Evolutionary conservation across 768 basidiomycete species (phyloP).

Genomic region (Tubosaeta sp.): DNA sequence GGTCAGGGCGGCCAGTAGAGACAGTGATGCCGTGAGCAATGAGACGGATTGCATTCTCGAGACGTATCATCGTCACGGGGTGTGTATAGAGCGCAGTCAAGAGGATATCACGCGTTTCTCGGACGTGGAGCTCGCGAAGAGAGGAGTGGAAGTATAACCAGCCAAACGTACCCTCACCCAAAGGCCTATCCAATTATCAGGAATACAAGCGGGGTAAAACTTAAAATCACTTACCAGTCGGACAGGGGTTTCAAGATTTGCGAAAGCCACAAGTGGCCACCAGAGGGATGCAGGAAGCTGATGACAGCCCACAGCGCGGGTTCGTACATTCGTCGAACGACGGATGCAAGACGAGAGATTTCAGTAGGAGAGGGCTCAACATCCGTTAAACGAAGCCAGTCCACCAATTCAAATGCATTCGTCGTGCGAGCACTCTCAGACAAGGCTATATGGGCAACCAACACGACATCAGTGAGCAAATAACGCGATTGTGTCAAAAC

Average conservation of each 20-base stretch:
- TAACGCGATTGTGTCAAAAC: background rate
- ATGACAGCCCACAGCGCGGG: slow-evolving; percentile 41
- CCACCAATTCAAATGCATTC: slow-evolving; percentile 56
- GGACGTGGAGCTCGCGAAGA: slow-evolving; percentile 19
- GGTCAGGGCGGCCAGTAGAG: slow-evolving; percentile 16
- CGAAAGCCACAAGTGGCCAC: slow-evolving; percentile 40
- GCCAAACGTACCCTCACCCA: slow-evolving; percentile 34
- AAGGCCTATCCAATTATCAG: slow-evolving; percentile 9
- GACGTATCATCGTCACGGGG: slow-evolving; percentile 21
- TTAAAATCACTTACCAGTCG: slow-evolving; percentile 24
- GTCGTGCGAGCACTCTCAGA: slow-evolving; percentile 31
- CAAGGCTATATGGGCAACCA: slow-evolving; percentile 33
- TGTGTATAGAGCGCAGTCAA: slow-evolving; percentile 29
- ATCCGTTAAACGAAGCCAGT: slow-evolving; percentile 53
- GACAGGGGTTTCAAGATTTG: slow-evolving; percentile 11
- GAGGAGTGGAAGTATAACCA: slow-evolving; percentile 40
- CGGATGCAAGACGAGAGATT: slow-evolving; percentile 36
- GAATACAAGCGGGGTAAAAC: background rate
- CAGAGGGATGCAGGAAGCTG: slow-evolving; percentile 40
- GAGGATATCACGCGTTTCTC: slow-evolving; percentile 30
- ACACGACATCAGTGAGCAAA: background rate
- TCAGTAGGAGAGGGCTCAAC: slow-evolving; percentile 33
- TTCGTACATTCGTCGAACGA: slow-evolving; percentile 39
- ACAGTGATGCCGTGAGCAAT: slow-evolving; percentile 34
- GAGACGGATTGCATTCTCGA: slow-evolving; percentile 37